A percentile compares a stretch with the other conserved stretches of the same genome.
Evolutionary conservation across 2,329 filamentous ascomycete species (phyloP).

Genomic region (Diaporthe caulivora): DNA sequence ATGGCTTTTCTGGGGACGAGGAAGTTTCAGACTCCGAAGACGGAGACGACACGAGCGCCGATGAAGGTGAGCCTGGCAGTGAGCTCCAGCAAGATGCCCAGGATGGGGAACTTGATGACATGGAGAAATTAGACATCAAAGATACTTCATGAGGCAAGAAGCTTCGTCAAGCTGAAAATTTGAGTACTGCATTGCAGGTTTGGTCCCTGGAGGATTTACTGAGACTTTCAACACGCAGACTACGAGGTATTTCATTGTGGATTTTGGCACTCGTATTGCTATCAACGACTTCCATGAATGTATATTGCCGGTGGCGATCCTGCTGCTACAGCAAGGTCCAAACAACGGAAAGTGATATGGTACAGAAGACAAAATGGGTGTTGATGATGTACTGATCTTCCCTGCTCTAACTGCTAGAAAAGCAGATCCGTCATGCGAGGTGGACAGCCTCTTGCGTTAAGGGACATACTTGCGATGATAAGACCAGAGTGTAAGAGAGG

Average conservation of each 20-base stretch:
- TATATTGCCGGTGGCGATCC: slow-evolving; percentile 39
- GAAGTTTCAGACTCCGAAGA: slow-evolving; percentile 48
- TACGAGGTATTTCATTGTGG: not conserved
- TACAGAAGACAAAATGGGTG: slow-evolving; percentile 39
- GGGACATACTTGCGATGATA: slow-evolving; percentile 40
- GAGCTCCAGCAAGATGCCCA: slow-evolving; percentile 14
- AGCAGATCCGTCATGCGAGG: slow-evolving; percentile 37
- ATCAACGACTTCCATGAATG: slow-evolving; percentile 39
- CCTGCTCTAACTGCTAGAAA: slow-evolving; percentile 39
- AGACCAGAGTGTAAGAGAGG: slow-evolving; percentile 40
- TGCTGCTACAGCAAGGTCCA: slow-evolving; percentile 37
- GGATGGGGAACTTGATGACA: slow-evolving; percentile 40
- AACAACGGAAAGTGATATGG: slow-evolving; percentile 39
- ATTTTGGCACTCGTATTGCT: slow-evolving; percentile 8
- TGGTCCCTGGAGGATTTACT: not conserved
- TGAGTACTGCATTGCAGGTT: not conserved
- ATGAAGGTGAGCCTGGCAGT: slow-evolving; percentile 44
- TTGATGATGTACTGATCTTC: slow-evolving; percentile 38
- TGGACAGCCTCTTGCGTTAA: slow-evolving; percentile 38
- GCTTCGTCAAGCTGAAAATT: not conserved
- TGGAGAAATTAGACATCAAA: slow-evolving; percentile 37
- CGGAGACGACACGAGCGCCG: slow-evolving; percentile 44
- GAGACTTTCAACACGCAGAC: not conserved
- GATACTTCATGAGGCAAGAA: slow-evolving; percentile 28
- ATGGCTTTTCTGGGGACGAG: slow-evolving; percentile 51